Conservation (phyloP, 495 filamentous ascomycete genomes). For the Penicillium flavigenum region DNA sequence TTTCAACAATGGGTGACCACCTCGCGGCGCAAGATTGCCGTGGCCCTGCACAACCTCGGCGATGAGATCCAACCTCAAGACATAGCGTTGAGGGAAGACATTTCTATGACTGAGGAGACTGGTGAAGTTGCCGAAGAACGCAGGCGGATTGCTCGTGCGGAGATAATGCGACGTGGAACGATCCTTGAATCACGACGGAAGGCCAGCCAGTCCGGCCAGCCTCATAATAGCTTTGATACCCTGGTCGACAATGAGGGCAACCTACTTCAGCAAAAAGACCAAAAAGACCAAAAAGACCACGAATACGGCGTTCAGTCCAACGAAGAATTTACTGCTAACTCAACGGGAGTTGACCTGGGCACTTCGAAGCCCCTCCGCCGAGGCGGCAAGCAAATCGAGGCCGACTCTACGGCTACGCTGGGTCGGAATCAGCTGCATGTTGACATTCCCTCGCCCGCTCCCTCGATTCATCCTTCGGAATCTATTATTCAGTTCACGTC, state of each 20-base stretch:
- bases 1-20: constrained; percentile 72
- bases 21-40: constrained; percentile 73
- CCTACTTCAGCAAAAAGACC: constrained; percentile 28
- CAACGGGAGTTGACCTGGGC: constrained; percentile 46
- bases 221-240: constrained; percentile 50
- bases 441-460: constrained; percentile 35
- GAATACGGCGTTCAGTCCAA: constrained; percentile 8
- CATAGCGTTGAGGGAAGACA: constrained; percentile 36
- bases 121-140: constrained; percentile 69
- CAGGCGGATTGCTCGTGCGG: constrained; percentile 65
- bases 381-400: constrained; percentile 50
- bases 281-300: constrained; percentile 7
- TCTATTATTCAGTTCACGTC: constrained; percentile 49
- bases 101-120: constrained; percentile 55
- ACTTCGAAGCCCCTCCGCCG: constrained; percentile 58
- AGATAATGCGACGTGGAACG: constrained; percentile 63
- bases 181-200: constrained; percentile 41
- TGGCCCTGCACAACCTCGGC: constrained; percentile 73
- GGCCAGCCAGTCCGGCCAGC: constrained; percentile 23
- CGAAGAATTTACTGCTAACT: constrained; percentile 30
- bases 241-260: constrained; percentile 55
- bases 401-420: constrained; percentile 21
- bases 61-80: constrained; percentile 66
- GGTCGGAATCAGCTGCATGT: constrained; percentile 26
- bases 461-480: constrained; percentile 40